Conservation (phyloP, 2,329 filamentous ascomycete species). For the Eurotiales sp. region DNA sequence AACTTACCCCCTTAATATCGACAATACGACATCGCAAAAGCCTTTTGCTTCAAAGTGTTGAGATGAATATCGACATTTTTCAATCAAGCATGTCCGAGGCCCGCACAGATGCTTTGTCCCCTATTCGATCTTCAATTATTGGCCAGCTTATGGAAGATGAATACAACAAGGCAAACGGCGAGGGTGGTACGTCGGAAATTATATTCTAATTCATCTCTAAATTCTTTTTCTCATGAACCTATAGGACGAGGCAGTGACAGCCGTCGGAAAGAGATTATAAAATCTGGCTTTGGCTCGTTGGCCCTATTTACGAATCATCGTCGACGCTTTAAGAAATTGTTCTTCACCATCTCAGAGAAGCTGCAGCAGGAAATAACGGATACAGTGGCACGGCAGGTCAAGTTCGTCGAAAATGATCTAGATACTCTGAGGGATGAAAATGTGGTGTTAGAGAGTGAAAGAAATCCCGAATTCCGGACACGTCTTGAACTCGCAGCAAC, state of each 20-base stretch:
- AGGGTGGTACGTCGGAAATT: neutral
- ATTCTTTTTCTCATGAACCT: neutral
- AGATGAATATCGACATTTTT: constrained; percentile 1
- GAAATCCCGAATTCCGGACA: constrained; percentile 2
- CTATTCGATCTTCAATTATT: constrained; percentile 6
- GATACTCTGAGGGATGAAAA: constrained; percentile 7
- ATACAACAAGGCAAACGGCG: neutral
- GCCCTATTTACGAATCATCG: neutral
- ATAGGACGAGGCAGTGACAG: constrained; percentile 1
- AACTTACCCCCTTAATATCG: neutral
- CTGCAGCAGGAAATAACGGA: constrained; percentile 5
- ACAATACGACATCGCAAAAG: constrained; percentile 4
- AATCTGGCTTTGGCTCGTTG: neutral
- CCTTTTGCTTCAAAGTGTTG: neutral
- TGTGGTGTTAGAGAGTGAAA: constrained; percentile 6
- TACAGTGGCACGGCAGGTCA: neutral
- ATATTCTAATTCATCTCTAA: neutral
- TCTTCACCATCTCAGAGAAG: constrained; percentile 7
- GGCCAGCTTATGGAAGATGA: constrained; percentile 1
- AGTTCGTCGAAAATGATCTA: neutral
- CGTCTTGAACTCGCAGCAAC: neutral
- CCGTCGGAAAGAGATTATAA: constrained; percentile 1
- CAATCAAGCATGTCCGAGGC: neutral
- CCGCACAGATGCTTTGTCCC: constrained; percentile 1
- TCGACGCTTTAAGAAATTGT: neutral